Conservation (phyloP, 352 stramenopile genomes). For the Phytophthora crassamura region DNA sequence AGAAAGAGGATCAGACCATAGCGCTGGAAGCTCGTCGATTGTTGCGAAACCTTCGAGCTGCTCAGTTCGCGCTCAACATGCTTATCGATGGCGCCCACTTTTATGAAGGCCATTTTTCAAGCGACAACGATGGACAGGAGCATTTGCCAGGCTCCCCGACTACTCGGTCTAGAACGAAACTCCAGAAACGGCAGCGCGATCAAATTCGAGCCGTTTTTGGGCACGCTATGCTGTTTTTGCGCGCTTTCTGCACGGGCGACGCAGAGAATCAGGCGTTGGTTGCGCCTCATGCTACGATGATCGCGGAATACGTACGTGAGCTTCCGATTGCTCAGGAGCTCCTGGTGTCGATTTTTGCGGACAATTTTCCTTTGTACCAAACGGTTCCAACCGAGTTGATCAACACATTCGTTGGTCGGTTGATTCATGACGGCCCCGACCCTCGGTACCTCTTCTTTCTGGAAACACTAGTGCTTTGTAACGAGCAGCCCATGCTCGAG, state of each 20-base stretch:
- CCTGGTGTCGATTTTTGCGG: constrained; percentile 57
- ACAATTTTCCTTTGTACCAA: constrained; percentile 61
- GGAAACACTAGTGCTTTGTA: constrained; percentile 65
- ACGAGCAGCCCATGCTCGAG: constrained; percentile 62
- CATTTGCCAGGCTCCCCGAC: constrained; percentile 34
- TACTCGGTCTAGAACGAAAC: constrained; percentile 40
- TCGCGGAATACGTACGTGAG: constrained; percentile 60
- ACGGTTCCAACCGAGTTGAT: constrained; percentile 63
- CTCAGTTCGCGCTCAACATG: constrained; percentile 71
- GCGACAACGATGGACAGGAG: constrained; percentile 23
- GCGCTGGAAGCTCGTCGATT: constrained; percentile 56
- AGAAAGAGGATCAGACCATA: constrained; percentile 30
- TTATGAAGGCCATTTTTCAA: constrained; percentile 58
- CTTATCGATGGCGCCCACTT: constrained; percentile 75
- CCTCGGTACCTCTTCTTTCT: constrained; percentile 68
- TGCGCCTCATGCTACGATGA: constrained; percentile 52
- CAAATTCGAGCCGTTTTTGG: constrained; percentile 64
- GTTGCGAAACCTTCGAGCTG: constrained; percentile 62
- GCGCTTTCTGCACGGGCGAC: constrained; percentile 54
- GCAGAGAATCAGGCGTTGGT: constrained; percentile 58
- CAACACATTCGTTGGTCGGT: constrained; percentile 53
- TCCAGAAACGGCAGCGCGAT: constrained; percentile 54
- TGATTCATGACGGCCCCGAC: constrained; percentile 51
- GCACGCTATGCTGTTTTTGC: constrained; percentile 67
- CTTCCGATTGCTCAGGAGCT: constrained; percentile 69